Conservation (phyloP, 352 stramenopile genomes). For the Globisporangium emineosum region DNA sequence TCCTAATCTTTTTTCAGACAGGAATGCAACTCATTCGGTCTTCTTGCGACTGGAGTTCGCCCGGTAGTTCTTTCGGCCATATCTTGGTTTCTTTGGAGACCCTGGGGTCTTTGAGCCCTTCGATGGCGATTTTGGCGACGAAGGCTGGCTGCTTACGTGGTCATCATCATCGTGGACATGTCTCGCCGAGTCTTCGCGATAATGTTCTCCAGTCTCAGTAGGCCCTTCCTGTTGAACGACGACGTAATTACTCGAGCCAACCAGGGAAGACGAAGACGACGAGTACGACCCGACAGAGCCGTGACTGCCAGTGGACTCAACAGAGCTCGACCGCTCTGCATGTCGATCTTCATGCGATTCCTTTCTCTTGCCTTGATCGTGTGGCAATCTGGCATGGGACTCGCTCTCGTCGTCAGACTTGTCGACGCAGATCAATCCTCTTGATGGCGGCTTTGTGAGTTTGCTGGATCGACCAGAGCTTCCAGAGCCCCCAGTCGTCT, state of each 20-base stretch:
- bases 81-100: constrained; percentile 56
- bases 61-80: constrained; percentile 77
- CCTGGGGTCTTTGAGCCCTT: constrained; percentile 25
- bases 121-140: constrained; percentile 31
- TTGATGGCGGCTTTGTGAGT: constrained; percentile 14
- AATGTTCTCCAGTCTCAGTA: background rate
- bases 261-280: background rate
- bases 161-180: background rate
- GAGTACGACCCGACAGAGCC: background rate
- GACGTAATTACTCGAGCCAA: constrained; percentile 3
- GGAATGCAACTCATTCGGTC: constrained; percentile 19
- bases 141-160: background rate
- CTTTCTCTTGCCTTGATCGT: background rate
- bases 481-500: constrained; percentile 5
- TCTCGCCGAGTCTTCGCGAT: background rate
- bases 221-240: constrained; percentile 1
- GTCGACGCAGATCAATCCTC: constrained; percentile 18
- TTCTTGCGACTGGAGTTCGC: constrained; percentile 66
- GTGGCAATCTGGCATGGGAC: background rate
- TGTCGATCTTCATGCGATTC: constrained; percentile 3
- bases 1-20: background rate
- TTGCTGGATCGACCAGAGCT: constrained; percentile 1
- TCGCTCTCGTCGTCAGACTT: constrained; percentile 18
- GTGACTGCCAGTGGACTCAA: constrained; percentile 7
- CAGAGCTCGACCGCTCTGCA: constrained; percentile 11